Evolutionary conservation across 1,139 yeast genomes (phyloP), one percentile per base, ranked within the genome.

Genomic region (Komagataea norvegica): DNA sequence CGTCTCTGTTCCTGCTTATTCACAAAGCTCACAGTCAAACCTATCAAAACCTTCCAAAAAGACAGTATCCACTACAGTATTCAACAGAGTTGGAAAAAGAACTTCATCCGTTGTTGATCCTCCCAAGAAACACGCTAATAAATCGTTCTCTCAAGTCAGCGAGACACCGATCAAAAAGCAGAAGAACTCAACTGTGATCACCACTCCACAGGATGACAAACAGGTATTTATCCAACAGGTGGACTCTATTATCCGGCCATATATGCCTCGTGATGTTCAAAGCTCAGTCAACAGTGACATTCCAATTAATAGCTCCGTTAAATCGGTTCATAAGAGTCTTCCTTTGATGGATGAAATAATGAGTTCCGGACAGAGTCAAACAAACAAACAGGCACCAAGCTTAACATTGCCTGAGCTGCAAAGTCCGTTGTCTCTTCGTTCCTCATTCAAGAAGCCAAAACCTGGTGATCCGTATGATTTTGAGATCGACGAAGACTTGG

Each of bases 131-230:
- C 28, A 15, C 8, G 6, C 32, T 8, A 14, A 9, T 3, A 16
- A 35, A 18, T 51, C 59, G 5, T 40, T 56, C 20, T 47, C 61
- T 1, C 67, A 63, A 42, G 59, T 62, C 6, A 56, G 52, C 14
- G 61, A 56, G 3, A 61, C 65, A 2, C 67, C 67, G 20, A 40
- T 49, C 35, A 56, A 52, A 38, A 43, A 44, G 11, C 40, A 41
- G 5, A 48, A 43, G 22, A 27, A 41, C 6, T 34, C 44, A 4
- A 41, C 46, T 29, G 40, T 45, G 14, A 31, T 47, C 19, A 32
- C 37, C 11, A 51, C 55, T 1, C 55, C 55, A 18, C 29, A 33
- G 5, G 43, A 38, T 25, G 11, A 37, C 18, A 5, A 24, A 16
- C 22, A n/a, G n/a, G n/a, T n/a, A n/a, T n/a, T n/a, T n/a, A n/a